These are phyloP conservation scores for Ophiosphaerella korrae DNA, from an alignment of 2,329 filamentous ascomycete species.

Conservation along the genomic window DNA sequence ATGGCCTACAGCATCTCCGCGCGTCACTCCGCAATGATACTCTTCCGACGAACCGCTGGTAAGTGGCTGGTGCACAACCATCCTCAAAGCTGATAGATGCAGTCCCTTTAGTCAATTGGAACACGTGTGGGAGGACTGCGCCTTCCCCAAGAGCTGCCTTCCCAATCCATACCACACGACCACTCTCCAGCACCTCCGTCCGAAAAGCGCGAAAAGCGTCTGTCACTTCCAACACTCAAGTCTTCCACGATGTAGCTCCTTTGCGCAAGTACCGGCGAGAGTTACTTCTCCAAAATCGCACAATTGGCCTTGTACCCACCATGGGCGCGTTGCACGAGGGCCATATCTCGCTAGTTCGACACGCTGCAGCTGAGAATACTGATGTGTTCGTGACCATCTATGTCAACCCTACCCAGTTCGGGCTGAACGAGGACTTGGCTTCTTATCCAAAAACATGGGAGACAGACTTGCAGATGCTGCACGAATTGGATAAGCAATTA, in stretches of 20 bases:
- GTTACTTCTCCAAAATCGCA: constrained; percentile 68
- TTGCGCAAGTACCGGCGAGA: constrained; percentile 72
- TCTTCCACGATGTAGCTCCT: constrained; percentile 76
- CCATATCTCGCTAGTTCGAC: constrained; percentile 82
- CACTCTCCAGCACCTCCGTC: constrained; percentile 24
- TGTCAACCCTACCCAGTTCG: constrained; percentile 97
- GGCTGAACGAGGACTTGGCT: constrained; percentile 81
- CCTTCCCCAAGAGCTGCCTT: not conserved
- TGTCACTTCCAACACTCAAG: constrained; percentile 55
- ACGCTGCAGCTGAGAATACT: constrained; percentile 81
- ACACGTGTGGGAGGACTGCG: constrained; percentile 4
- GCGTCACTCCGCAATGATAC: constrained; percentile 32
- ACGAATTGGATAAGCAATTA: constrained; percentile 73
- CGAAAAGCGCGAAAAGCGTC: constrained; percentile 25
- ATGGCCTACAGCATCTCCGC: constrained; percentile 25
- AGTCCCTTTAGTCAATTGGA: constrained; percentile 16
- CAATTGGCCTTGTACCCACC: constrained; percentile 88
- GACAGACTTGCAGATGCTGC: constrained; percentile 70
- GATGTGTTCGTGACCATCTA: constrained; percentile 91
- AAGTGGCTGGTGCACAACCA: constrained; percentile 8
- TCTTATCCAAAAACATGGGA: constrained; percentile 93
- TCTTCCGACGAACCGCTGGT: constrained; percentile 26
- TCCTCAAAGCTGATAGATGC: constrained; percentile 15
- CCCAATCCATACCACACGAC: constrained; percentile 18
- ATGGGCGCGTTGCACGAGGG: constrained; percentile 97